Evolutionary conservation across 2,329 filamentous ascomycete genomes (phyloP).

Genomic region (Capronia coronata): DNA sequence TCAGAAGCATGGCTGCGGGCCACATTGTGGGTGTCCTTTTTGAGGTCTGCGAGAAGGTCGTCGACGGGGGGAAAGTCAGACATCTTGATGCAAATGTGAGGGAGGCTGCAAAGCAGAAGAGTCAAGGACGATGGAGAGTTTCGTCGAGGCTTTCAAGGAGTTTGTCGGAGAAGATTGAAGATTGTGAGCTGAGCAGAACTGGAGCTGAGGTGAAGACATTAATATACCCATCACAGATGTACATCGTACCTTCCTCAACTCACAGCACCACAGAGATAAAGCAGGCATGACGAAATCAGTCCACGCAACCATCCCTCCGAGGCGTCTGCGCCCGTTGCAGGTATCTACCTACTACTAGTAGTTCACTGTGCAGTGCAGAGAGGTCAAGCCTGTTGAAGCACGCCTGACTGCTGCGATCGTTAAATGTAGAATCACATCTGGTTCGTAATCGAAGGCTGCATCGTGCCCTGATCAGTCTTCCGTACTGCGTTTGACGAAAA

Average conservation of each 20-base stretch:
- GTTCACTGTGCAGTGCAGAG: too few relatives aligned
- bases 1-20: not conserved
- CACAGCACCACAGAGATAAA: not conserved
- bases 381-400: too few relatives aligned
- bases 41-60: not conserved
- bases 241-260: not conserved
- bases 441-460: too few relatives aligned
- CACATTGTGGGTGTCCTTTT: not conserved
- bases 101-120: not conserved
- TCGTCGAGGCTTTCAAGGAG: not conserved
- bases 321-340: too few relatives aligned
- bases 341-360: too few relatives aligned
- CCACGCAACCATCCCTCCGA: too few relatives aligned
- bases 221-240: not conserved
- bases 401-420: too few relatives aligned
- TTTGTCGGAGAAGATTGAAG: too few relatives aligned
- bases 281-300: not conserved
- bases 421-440: too few relatives aligned
- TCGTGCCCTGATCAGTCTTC: too few relatives aligned
- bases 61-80: not conserved
- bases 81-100: not conserved
- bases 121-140: not conserved
- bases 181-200: not conserved
- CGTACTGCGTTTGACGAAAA: too few relatives aligned
- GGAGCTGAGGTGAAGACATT: not conserved